These are phyloP conservation scores for Tulasnella sp. DNA, from an alignment of 768 basidiomycete species.

Conservation along the genomic window DNA sequence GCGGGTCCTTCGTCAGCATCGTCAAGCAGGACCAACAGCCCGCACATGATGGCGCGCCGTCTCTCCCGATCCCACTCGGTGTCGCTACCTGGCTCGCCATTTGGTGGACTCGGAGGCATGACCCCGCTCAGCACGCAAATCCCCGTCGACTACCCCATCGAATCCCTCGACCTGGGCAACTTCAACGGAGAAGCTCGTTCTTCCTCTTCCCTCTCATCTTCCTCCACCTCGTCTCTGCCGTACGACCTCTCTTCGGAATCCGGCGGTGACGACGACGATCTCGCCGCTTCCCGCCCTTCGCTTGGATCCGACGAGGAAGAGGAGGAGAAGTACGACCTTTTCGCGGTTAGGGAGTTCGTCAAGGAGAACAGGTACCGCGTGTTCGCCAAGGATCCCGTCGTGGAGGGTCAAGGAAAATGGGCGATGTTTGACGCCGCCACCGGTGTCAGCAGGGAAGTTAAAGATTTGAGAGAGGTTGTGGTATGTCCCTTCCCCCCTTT, in stretches of 20 bases:
- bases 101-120: neutral
- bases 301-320: neutral
- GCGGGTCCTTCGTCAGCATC: neutral
- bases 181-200: constrained; percentile 11
- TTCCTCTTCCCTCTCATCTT: constrained; percentile 5
- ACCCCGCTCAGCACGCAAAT: neutral
- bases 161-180: constrained; percentile 5
- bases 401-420: constrained; percentile 9
- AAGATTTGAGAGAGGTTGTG: constrained; percentile 13
- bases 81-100: neutral
- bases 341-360: constrained; percentile 1
- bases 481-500: neutral
- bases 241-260: constrained; percentile 9
- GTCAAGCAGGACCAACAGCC: neutral
- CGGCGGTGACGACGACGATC: constrained; percentile 11
- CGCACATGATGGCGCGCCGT: neutral
- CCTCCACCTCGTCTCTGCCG: neutral
- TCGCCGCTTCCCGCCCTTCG: neutral
- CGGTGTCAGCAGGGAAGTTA: constrained; percentile 11
- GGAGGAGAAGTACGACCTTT: constrained; percentile 16
- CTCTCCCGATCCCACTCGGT: neutral
- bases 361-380: constrained; percentile 6
- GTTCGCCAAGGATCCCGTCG: constrained; percentile 14
- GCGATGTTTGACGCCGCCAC: constrained; percentile 13
- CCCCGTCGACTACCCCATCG: constrained; percentile 12